Conservation (phyloP, 495 filamentous ascomycete genomes). For the Aspergillus hancockii region DNA sequence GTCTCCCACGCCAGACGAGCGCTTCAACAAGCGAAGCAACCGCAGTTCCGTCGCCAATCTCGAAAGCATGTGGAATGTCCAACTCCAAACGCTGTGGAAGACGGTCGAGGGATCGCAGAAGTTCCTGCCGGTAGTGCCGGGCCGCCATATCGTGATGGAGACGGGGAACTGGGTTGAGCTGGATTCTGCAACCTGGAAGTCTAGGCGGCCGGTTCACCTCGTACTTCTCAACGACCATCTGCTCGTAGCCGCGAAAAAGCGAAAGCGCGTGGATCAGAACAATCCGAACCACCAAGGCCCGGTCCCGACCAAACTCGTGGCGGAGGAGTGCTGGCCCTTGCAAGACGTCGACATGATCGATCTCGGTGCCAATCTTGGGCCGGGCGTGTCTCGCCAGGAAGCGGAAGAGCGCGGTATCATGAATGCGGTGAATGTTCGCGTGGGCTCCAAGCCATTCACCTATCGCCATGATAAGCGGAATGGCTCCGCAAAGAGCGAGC, state of each 20-base stretch:
- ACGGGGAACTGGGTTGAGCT: constrained; percentile 92
- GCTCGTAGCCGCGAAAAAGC: constrained; percentile 85
- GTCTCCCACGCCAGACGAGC: constrained; percentile 49
- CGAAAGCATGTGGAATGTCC: constrained; percentile 92
- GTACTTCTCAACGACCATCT: constrained; percentile 95
- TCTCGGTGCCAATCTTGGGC: constrained; percentile 63
- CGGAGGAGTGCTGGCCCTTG: constrained; percentile 92
- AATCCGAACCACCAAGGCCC: constrained; percentile 53
- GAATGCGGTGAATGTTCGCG: constrained; percentile 88
- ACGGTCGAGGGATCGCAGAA: constrained; percentile 95
- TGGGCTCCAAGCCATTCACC: constrained; percentile 89
- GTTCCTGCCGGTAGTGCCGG: constrained; percentile 86
- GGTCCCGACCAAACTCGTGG: constrained; percentile 77
- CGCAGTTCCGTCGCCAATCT: constrained; percentile 78
- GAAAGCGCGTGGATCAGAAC: constrained; percentile 76
- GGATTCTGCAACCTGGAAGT: constrained; percentile 95
- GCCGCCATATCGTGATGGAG: constrained; percentile 88
- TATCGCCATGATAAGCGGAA: constrained; percentile 80
- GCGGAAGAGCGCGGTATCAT: constrained; percentile 65
- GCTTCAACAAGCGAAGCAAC: constrained; percentile 50
- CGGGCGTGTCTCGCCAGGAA: constrained; percentile 55
- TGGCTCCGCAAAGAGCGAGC: constrained; percentile 69
- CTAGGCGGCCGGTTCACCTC: constrained; percentile 78
- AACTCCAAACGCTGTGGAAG: constrained; percentile 82
- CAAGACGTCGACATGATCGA: constrained; percentile 93